Percentiles rank a stretch among this genome's conserved stretches.
Conservation (phyloP, 2,329 filamentous ascomycete genomes). For the Aspergillus tubingensis region DNA sequence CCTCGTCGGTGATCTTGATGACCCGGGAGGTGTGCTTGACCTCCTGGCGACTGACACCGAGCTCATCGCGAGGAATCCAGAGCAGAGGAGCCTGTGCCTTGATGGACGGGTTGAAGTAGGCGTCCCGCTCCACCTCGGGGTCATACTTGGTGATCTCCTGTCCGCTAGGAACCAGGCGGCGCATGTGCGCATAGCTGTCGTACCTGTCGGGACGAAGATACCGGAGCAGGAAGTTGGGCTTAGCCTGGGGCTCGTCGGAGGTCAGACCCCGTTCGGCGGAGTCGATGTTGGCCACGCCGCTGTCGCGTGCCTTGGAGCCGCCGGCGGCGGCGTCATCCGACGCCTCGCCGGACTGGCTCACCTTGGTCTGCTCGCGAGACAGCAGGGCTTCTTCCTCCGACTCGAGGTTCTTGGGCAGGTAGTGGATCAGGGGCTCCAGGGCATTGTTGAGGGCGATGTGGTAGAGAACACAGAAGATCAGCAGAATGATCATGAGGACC, state of each 20-base stretch:
- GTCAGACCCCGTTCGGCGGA: constrained; percentile 41
- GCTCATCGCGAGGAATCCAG: constrained; percentile 80
- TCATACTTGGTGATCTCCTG: constrained; percentile 62
- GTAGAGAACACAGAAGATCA: constrained; percentile 74
- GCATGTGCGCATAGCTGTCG: constrained; percentile 70
- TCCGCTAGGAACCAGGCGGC: constrained; percentile 65
- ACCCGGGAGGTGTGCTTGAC: constrained; percentile 69
- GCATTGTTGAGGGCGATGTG: constrained; percentile 72
- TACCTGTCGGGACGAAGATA: constrained; percentile 80
- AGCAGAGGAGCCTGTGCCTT: constrained; percentile 64
- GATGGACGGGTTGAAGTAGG: constrained; percentile 74
- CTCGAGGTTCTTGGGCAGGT: constrained; percentile 73
- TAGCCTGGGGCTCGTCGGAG: constrained; percentile 30
- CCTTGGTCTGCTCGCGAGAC: constrained; percentile 32
- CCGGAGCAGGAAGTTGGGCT: constrained; percentile 41
- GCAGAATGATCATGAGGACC: constrained; percentile 72
- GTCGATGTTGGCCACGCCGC: constrained; percentile 33
- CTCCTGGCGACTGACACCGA: constrained; percentile 76
- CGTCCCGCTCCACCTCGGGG: constrained; percentile 63
- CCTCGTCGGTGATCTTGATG: constrained; percentile 79
- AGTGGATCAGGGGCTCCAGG: constrained; percentile 73
- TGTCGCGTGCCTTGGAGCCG: constrained; percentile 17
- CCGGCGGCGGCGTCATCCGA: constrained; percentile 20
- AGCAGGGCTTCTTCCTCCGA: constrained; percentile 56
- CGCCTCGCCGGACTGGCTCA: constrained; percentile 23